Base-by-base conservation (phyloP, 495 filamentous ascomycete species). In the Hypoxylon intermedium region DNA sequence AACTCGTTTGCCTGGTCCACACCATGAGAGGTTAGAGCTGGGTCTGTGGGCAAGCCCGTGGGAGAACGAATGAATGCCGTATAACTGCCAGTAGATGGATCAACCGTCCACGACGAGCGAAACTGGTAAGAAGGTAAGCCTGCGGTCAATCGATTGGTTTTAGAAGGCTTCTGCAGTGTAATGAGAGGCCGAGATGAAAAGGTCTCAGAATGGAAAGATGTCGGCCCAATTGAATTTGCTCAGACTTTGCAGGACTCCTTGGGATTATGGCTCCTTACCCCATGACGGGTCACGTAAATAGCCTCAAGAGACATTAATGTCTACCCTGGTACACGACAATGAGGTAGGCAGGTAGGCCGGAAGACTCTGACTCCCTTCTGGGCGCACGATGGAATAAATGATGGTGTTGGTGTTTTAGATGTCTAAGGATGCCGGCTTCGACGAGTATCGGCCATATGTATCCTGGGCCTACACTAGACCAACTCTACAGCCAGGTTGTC, bases 241-340 rank as follows among this genome's bases (percentile, higher is more conserved):
- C 23, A 46, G 46, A 33, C 24, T 31, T 19, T 23, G 16, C 24
- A 60, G 18, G 36, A n/a, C n/a, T n/a, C n/a, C n/a, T n/a, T 24
- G 20, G 16, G 52, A 46, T 13, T 37, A 6, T 34, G 30, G 41
- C 36, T 44, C 82, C 88, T 74, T 84, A 96, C 91, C 60, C 91
- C 92, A 74, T 96, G 92, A 15, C 92, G 85, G 55, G 86, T 87
- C 37, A 96, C 80, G 69, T 94, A 96, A 67, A 96, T 94, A 56
- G 84, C 85, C 72, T 93, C 88, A 23, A 96, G 77, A 58, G 76
- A 54, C 76, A 80, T 80, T 31, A 38, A 15, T 43, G 20, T 45
- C 48, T 75, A 68, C 18, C 34, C 15, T 11, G 9, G 53, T 46
- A 52, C 33, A 7, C 15, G 24, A 26, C 36, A 6, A 38, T 15